Evolutionary conservation across 371 early-diverging fungal species (phyloP).

Genomic region (Massospora cicadina): DNA sequence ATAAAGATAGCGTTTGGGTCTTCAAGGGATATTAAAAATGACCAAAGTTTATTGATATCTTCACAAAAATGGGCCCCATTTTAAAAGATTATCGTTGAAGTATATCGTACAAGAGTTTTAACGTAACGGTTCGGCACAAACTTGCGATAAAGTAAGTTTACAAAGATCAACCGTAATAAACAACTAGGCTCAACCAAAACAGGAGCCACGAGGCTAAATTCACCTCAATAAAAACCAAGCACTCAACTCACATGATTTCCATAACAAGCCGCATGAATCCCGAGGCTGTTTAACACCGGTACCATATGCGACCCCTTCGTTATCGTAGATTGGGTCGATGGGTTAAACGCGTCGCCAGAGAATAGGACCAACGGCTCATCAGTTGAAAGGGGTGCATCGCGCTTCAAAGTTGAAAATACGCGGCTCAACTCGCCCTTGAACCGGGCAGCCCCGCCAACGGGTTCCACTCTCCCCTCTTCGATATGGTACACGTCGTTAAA

Average conservation of each 20-base stretch:
- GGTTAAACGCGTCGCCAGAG: conserved; percentile 42
- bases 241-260: conserved; percentile 28
- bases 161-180: no score
- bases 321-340: conserved; percentile 34
- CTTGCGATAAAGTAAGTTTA: no score
- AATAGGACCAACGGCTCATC: conserved; percentile 26
- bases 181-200: no score
- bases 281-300: conserved; percentile 24
- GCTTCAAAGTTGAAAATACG: conserved; percentile 8
- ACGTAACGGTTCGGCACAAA: no score
- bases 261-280: conserved; percentile 30
- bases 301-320: conserved; percentile 39
- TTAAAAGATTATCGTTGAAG: no score
- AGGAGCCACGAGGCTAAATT: neutral
- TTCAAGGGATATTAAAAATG: no score
- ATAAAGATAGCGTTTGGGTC: no score
- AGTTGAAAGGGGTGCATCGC: neutral
- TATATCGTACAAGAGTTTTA: no score
- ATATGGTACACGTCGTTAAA: conserved; percentile 47
- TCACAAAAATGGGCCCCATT: no score
- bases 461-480: conserved; percentile 23
- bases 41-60: no score
- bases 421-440: conserved; percentile 23
- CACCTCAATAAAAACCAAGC: neutral
- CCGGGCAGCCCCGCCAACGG: conserved; percentile 39